These are phyloP conservation scores for Cucurbita ficifolia DNA, from an alignment of 306 rosid species.

Conservation along the genomic window DNA sequence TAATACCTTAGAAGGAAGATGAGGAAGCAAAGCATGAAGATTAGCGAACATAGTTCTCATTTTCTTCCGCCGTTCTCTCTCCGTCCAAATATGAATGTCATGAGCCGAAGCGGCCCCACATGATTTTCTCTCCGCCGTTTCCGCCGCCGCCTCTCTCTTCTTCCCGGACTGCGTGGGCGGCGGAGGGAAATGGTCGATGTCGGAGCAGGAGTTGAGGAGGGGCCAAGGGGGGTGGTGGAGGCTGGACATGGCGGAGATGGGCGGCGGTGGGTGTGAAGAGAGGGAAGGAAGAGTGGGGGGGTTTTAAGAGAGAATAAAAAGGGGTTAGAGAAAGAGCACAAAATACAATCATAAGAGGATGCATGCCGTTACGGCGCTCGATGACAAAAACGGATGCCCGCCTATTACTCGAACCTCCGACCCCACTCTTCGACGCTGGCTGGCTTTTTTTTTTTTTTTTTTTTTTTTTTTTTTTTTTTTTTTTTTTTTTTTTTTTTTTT, in stretches of 20 bases:
- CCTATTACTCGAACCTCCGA: neutral
- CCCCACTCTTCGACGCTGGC: constrained; percentile 12
- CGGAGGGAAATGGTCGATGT: neutral
- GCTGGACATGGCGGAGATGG: neutral
- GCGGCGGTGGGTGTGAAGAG: neutral
- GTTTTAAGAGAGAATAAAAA: neutral
- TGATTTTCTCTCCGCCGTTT: neutral
- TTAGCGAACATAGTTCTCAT: constrained; percentile 55
- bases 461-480: neutral
- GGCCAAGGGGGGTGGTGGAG: constrained; percentile 12
- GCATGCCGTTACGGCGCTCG: constrained; percentile 28
- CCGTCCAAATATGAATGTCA: constrained; percentile 52
- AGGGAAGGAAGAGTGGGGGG: neutral
- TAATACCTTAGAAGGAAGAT: constrained; percentile 56
- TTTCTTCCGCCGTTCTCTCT: constrained; percentile 84
- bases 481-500: too few relatives aligned
- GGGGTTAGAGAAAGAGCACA: constrained; percentile 12
- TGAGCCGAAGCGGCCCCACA: constrained; percentile 19
- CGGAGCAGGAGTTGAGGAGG: constrained; percentile 14
- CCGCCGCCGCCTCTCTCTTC: constrained; percentile 3
- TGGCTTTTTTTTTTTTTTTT: neutral
- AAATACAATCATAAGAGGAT: constrained; percentile 29
- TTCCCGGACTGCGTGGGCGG: neutral
- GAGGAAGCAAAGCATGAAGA: constrained; percentile 79
- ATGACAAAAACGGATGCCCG: constrained; percentile 23